phyloP scores from a whole-genome alignment of 208 protist genomes.

The Vickermania spadyakhi region DNA sequence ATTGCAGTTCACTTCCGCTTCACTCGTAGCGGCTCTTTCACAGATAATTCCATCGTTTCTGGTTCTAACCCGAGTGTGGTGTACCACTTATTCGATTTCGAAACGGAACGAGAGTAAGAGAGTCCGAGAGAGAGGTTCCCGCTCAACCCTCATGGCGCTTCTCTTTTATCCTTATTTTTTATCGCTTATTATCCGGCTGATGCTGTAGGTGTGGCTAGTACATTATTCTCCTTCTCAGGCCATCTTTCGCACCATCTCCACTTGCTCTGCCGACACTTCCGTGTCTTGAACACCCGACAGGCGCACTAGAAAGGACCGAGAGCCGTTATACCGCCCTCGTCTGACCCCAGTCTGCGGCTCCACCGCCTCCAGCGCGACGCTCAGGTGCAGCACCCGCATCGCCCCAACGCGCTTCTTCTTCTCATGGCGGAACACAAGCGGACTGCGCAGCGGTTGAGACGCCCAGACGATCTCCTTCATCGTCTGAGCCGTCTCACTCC shows the following conservation, averaged over 20 bases:
- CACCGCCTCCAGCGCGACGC: neutral
- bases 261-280: slow-evolving; percentile 34
- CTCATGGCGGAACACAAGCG: neutral
- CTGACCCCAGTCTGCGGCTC: neutral
- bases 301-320: slow-evolving; percentile 26
- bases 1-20: no score
- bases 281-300: slow-evolving; percentile 46
- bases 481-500: neutral
- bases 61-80: no score
- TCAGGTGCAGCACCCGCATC: neutral
- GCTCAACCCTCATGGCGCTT: no score
- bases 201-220: no score
- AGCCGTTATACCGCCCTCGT: slow-evolving; percentile 4
- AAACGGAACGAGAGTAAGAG: no score
- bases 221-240: no score
- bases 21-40: no score
- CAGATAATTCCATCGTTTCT: no score
- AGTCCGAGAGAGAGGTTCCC: no score
- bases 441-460: neutral
- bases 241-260: slow-evolving; percentile 28
- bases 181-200: no score
- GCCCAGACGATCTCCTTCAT: neutral
- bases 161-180: no score
- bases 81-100: no score
- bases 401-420: neutral